Evolutionary conservation across 2,329 filamentous ascomycete species (phyloP).

Genomic region (Microascus cirrosus): DNA sequence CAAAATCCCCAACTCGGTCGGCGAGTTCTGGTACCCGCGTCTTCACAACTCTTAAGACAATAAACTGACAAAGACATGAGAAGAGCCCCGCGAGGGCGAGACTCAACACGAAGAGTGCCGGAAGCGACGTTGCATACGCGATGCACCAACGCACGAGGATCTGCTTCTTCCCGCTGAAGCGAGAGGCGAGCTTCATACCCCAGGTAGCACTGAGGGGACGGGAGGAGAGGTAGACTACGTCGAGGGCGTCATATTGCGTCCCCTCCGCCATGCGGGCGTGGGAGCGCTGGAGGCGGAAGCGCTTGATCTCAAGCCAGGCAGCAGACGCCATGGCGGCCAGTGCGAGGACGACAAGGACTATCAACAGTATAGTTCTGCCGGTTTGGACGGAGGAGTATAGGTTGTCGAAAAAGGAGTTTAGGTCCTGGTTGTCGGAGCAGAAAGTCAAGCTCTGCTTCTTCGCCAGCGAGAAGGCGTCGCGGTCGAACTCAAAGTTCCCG

Average conservation of each 20-base stretch:
- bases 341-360: constrained; percentile 61
- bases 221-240: constrained; percentile 79
- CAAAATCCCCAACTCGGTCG: constrained; percentile 65
- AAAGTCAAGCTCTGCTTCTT: constrained; percentile 74
- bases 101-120: constrained; percentile 77
- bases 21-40: constrained; percentile 67
- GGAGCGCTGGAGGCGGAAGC: constrained; percentile 63
- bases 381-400: constrained; percentile 55
- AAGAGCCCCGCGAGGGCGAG: constrained; percentile 75
- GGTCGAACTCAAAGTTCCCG: constrained; percentile 66
- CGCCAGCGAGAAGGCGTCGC: constrained; percentile 69
- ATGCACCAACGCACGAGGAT: constrained; percentile 72
- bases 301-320: constrained; percentile 67
- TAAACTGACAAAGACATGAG: constrained; percentile 70
- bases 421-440: constrained; percentile 74
- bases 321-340: constrained; percentile 66
- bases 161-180: constrained; percentile 54
- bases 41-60: constrained; percentile 63
- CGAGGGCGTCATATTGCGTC: constrained; percentile 62
- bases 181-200: constrained; percentile 59
- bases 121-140: constrained; percentile 75
- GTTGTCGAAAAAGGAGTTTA: constrained; percentile 72
- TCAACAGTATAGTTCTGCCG: constrained; percentile 65
- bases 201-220: constrained; percentile 63
- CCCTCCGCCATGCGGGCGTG: constrained; percentile 56